phyloP scores from a whole-genome alignment of 2,329 filamentous ascomycete genomes.

The Fusarium nodosum region DNA sequence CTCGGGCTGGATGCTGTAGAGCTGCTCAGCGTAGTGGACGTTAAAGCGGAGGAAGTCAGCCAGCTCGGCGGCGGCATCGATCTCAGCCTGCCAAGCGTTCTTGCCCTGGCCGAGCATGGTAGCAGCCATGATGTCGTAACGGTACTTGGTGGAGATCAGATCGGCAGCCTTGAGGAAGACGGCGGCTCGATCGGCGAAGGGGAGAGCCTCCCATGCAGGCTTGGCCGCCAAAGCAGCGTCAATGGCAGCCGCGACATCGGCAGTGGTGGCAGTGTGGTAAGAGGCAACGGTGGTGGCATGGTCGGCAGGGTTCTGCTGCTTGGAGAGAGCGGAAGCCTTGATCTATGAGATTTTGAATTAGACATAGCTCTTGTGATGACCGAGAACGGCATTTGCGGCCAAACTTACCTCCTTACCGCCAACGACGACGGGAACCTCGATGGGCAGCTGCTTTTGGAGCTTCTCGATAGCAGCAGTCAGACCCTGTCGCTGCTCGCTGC shows the following conservation, averaged over 20 bases:
- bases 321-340: conserved; percentile 73
- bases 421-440: conserved; percentile 86
- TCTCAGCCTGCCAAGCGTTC: conserved; percentile 99
- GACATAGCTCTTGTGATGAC: conserved; percentile 2
- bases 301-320: conserved; percentile 85
- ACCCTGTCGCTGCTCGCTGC: conserved; percentile 81
- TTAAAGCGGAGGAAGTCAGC: conserved; percentile 95
- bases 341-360: conserved; percentile 61
- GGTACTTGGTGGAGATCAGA: conserved; percentile 89
- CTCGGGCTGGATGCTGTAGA: conserved; percentile 87
- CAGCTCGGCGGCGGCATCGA: conserved; percentile 92
- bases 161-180: conserved; percentile 97
- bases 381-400: not conserved
- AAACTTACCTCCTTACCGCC: conserved; percentile 80
- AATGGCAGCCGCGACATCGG: conserved; percentile 84
- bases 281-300: conserved; percentile 82
- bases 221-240: conserved; percentile 88
- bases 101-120: conserved; percentile 98
- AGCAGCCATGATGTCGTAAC: conserved; percentile 95
- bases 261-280: conserved; percentile 84
- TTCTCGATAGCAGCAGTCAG: conserved; percentile 80
- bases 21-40: conserved; percentile 91
- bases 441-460: conserved; percentile 75
- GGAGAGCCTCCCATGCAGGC: conserved; percentile 84
- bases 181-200: conserved; percentile 91